A percentile compares a stretch with the other conserved stretches of the same genome.
phyloP scores from a whole-genome alignment of 2,329 filamentous ascomycete species.

The Clathrospora elynae region DNA sequence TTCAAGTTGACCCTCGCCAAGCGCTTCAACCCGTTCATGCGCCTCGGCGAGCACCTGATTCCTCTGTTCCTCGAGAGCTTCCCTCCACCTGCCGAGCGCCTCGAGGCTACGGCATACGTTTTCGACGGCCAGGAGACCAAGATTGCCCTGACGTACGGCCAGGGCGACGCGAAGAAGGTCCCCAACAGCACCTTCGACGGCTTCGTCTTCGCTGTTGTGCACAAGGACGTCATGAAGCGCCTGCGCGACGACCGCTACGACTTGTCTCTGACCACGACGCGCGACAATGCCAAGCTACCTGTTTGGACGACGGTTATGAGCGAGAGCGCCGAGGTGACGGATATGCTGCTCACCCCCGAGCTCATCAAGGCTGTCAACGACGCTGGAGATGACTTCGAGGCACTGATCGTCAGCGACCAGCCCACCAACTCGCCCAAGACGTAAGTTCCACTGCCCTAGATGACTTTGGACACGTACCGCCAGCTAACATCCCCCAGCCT shows the following conservation, averaged over 20 bases:
- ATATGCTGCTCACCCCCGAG: conserved; percentile 84
- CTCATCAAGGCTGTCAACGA: conserved; percentile 77
- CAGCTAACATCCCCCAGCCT: conserved; percentile 59
- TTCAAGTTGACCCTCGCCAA: conserved; percentile 80
- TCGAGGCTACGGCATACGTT: conserved; percentile 79
- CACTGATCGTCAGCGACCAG: conserved; percentile 87
- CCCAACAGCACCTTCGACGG: conserved; percentile 74
- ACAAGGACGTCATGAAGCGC: conserved; percentile 91
- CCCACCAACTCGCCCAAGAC: conserved; percentile 83
- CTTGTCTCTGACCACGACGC: conserved; percentile 87
- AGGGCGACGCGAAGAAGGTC: conserved; percentile 66
- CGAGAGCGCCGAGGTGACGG: conserved; percentile 93
- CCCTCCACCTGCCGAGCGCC: conserved; percentile 68
- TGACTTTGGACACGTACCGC: too few relatives aligned
- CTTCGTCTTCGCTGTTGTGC: conserved; percentile 93
- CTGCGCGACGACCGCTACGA: conserved; percentile 94
- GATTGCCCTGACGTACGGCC: conserved; percentile 69
- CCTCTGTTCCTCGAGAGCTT: conserved; percentile 82
- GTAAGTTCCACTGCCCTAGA: conserved; percentile 59
- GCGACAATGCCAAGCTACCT: conserved; percentile 89
- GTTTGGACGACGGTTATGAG: conserved; percentile 93
- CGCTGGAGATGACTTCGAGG: conserved; percentile 77
- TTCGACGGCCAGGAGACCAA: conserved; percentile 91
- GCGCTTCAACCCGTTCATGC: conserved; percentile 79
- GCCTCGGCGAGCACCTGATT: conserved; percentile 69